A percentile compares a stretch with the other conserved stretches of the same genome.
Conservation (phyloP, 1,139 yeast genomes). For the Nakaseomyces uthaithaninus region DNA sequence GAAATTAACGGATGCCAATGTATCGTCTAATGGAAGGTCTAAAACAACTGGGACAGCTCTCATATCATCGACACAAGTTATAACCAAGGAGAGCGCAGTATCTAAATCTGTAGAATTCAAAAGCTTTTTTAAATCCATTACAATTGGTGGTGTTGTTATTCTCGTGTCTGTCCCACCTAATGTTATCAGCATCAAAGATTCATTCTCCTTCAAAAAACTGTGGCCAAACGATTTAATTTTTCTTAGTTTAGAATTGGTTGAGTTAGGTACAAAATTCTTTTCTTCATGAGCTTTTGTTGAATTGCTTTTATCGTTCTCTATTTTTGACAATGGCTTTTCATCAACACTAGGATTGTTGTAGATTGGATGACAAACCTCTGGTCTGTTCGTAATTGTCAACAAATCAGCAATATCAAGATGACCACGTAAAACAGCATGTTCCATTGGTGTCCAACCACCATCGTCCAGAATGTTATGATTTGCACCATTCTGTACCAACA, state of each 20-base stretch:
- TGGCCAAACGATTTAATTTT: constrained; percentile 85
- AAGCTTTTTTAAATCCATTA: constrained; percentile 53
- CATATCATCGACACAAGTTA: constrained; percentile 47
- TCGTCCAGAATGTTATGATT: constrained; percentile 56
- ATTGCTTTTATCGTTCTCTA: background rate
- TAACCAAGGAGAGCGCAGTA: constrained; percentile 73
- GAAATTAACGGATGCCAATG: constrained; percentile 78
- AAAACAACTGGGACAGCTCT: constrained; percentile 60
- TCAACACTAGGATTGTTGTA: background rate
- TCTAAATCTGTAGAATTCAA: constrained; percentile 72
- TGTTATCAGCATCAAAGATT: constrained; percentile 65
- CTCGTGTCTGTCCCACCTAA: constrained; percentile 82
- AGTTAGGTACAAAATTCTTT: background rate
- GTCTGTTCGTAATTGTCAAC: constrained; percentile 39
- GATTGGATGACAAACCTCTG: constrained; percentile 21
- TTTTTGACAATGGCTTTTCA: constrained; percentile 7
- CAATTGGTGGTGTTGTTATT: constrained; percentile 51
- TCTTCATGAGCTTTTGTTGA: background rate
- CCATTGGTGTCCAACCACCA: constrained; percentile 96
- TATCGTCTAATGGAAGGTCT: constrained; percentile 81
- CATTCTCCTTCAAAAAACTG: constrained; percentile 55
- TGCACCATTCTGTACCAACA: constrained; percentile 49
- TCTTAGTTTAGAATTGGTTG: constrained; percentile 16
- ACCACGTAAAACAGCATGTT: constrained; percentile 89
- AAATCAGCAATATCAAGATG: constrained; percentile 63